Percentiles rank a stretch among this genome's conserved stretches.
Conservation (phyloP, 2,329 filamentous ascomycete genomes). For the Elsinoe batatas region DNA sequence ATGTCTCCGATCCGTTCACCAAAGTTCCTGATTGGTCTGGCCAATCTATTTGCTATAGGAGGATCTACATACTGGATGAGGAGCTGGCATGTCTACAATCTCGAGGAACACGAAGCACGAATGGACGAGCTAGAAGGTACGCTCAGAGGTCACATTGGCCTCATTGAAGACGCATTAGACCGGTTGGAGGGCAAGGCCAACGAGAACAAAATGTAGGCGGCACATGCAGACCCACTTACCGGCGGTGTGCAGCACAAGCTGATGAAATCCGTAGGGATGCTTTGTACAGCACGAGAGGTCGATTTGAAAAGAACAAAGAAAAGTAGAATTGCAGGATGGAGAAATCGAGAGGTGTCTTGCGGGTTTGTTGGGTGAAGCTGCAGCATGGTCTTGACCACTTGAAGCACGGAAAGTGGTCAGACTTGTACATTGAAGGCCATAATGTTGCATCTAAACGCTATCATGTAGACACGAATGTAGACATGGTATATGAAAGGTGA, state of each 20-base stretch:
- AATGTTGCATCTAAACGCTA: no score
- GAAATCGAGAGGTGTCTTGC: background rate
- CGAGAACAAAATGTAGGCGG: slow-evolving; percentile 29
- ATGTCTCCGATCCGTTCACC: slow-evolving; percentile 13
- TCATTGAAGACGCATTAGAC: slow-evolving; percentile 39
- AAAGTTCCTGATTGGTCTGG: slow-evolving; percentile 16
- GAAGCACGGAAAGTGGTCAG: no score
- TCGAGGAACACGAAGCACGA: slow-evolving; percentile 40
- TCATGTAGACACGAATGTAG: no score
- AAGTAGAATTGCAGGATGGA: slow-evolving; percentile 12
- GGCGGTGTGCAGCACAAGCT: slow-evolving; percentile 1
- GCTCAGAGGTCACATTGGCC: slow-evolving; percentile 37
- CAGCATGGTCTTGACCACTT: no score
- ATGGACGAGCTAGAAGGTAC: slow-evolving; percentile 41
- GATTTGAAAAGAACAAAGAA: slow-evolving; percentile 20
- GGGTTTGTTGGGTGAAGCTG: background rate
- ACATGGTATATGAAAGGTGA: background rate
- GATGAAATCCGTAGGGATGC: slow-evolving; percentile 17
- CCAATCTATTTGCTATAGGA: slow-evolving; percentile 17
- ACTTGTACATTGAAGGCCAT: no score
- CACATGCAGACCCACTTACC: background rate
- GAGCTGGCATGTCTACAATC: slow-evolving; percentile 32
- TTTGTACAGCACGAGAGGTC: slow-evolving; percentile 22
- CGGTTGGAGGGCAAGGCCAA: slow-evolving; percentile 33
- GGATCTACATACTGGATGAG: slow-evolving; percentile 16